Conservation (phyloP, 306 rosid genomes). For the Pyrus communis region DNA sequence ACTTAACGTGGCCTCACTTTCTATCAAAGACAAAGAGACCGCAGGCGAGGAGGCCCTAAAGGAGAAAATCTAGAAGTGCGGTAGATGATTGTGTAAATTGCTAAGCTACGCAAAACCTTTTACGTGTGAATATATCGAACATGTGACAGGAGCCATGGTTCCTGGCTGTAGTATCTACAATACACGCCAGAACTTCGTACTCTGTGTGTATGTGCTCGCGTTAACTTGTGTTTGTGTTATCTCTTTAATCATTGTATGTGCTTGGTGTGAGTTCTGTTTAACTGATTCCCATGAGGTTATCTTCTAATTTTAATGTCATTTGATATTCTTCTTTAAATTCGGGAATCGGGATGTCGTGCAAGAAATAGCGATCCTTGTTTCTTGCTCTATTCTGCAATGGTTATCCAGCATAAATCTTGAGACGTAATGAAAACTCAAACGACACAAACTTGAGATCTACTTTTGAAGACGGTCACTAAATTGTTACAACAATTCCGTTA, state of each 20-base stretch:
- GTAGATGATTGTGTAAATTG: constrained; percentile 2
- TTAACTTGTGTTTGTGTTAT: not conserved
- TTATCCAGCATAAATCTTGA: not conserved
- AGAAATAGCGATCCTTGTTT: not conserved
- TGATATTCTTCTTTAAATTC: not conserved
- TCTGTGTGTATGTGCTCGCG: not conserved
- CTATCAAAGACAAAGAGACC: constrained; percentile 60
- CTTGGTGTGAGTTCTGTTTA: not conserved
- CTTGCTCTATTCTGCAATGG: not conserved
- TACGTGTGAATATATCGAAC: not conserved
- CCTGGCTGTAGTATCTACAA: not conserved
- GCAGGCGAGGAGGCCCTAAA: constrained; percentile 41
- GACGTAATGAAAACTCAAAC: not conserved
- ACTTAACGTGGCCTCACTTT: constrained; percentile 12
- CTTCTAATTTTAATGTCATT: not conserved
- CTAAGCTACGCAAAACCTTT: not conserved
- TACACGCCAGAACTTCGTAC: not conserved
- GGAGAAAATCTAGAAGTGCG: constrained; percentile 29
- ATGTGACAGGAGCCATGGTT: not conserved
- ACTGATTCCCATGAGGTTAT: not conserved
- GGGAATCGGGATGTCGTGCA: not conserved
- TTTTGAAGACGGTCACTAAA: not conserved
- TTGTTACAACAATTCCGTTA: not conserved
- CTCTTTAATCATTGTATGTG: not conserved
- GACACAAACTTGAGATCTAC: not conserved